Conservation (phyloP, 2,329 filamentous ascomycete species). For the Diaporthe vaccinii region DNA sequence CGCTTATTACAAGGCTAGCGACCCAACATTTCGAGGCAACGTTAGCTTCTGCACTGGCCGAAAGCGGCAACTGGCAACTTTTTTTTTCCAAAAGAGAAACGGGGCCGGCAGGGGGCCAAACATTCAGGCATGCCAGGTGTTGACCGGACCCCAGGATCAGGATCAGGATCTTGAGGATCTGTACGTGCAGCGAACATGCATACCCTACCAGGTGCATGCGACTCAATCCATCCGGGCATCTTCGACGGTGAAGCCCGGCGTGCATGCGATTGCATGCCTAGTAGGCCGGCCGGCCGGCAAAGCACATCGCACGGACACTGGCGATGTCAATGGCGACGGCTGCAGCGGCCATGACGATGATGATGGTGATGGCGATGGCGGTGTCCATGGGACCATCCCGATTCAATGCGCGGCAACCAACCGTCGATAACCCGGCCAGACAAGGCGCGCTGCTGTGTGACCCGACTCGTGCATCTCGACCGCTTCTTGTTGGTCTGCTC, state of each 20-base stretch:
- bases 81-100: neutral
- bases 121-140: neutral
- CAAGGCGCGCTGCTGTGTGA: slow-evolving; percentile 1
- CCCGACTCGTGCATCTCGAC: slow-evolving; percentile 3
- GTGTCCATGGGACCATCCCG: neutral
- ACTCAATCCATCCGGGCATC: slow-evolving; percentile 12
- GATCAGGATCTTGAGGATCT: slow-evolving; percentile 9
- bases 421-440: neutral
- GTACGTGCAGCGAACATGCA: neutral
- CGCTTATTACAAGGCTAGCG: slow-evolving; percentile 10
- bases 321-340: too few relatives aligned
- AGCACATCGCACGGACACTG: neutral
- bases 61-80: neutral
- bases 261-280: neutral
- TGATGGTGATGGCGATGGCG: neutral
- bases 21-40: neutral
- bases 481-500: neutral
- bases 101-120: neutral
- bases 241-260: slow-evolving; percentile 11
- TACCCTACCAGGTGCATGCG: neutral
- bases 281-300: neutral
- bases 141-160: neutral
- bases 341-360: neutral
- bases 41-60: neutral
- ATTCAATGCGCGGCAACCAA: neutral